Conservation (phyloP, 495 filamentous ascomycete genomes). For the Xylaria scruposa region DNA sequence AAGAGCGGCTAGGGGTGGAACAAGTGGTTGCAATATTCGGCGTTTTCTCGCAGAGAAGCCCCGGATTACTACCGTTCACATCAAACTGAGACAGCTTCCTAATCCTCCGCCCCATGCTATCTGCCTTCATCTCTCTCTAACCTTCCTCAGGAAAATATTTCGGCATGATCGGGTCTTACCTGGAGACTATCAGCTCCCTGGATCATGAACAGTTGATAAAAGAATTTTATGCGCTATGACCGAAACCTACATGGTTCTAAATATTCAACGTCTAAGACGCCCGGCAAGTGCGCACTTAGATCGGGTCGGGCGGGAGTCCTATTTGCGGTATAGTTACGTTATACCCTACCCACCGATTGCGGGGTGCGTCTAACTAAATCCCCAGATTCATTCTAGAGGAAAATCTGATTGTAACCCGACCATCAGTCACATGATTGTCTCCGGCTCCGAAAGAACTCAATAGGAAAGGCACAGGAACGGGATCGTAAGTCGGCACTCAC, state of each 20-base stretch:
- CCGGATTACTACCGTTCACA: slow-evolving; percentile 20
- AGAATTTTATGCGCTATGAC: neutral
- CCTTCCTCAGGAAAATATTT: neutral
- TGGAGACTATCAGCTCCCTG: neutral
- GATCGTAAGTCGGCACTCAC: neutral
- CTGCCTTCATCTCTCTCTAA: neutral
- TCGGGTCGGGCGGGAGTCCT: neutral
- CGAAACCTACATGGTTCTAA: neutral
- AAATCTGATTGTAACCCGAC: neutral
- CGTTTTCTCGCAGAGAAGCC: slow-evolving; percentile 17
- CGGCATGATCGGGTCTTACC: neutral
- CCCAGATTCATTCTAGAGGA: neutral
- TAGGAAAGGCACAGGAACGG: neutral
- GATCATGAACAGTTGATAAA: neutral
- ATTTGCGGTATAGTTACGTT: slow-evolving; percentile 3
- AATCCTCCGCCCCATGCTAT: neutral
- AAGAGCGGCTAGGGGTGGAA: slow-evolving; percentile 9
- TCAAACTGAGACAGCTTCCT: neutral
- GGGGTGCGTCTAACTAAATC: neutral
- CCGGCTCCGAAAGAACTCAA: neutral
- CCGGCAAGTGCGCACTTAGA: neutral
- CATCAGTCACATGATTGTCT: neutral
- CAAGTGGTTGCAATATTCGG: slow-evolving; percentile 19
- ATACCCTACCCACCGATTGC: neutral
- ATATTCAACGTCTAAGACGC: neutral